Evolutionary conservation across 768 basidiomycete genomes (phyloP).

Genomic region (Zangia roseola): DNA sequence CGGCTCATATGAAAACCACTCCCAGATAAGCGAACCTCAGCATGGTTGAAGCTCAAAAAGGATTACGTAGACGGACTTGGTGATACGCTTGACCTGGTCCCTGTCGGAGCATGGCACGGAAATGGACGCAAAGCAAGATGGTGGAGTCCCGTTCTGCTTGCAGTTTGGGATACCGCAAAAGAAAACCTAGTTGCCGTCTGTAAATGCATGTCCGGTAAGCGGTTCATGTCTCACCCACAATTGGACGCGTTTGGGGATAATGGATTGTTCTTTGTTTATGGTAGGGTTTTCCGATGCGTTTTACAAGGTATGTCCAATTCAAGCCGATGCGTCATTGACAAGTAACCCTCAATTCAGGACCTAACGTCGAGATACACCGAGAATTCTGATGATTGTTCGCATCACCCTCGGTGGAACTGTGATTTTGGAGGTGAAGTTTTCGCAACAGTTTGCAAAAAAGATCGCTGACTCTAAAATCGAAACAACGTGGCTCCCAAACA

Average conservation of each 20-base stretch:
- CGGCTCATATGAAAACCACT: background rate
- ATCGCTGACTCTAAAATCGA: background rate
- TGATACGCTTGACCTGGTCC: slow-evolving; percentile 72
- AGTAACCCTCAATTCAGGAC: slow-evolving; percentile 41
- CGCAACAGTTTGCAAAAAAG: background rate
- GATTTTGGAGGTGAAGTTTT: slow-evolving; percentile 56
- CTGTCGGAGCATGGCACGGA: slow-evolving; percentile 85
- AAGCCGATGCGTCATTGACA: background rate
- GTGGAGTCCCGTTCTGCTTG: slow-evolving; percentile 90
- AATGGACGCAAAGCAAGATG: slow-evolving; percentile 86
- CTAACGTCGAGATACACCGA: slow-evolving; percentile 64
- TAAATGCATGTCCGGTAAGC: slow-evolving; percentile 84
- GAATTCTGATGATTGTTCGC: slow-evolving; percentile 52
- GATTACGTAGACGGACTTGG: slow-evolving; percentile 82
- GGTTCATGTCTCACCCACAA: background rate
- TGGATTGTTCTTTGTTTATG: background rate
- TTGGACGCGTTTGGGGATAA: background rate
- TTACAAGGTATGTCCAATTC: slow-evolving; percentile 53
- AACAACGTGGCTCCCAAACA: too few relatives aligned
- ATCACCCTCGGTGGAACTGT: slow-evolving; percentile 54
- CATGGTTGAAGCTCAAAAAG: slow-evolving; percentile 92
- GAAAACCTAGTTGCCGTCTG: slow-evolving; percentile 74
- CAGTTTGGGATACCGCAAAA: slow-evolving; percentile 62
- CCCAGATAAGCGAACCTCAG: slow-evolving; percentile 75
- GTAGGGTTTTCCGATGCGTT: slow-evolving; percentile 82